Conservation (phyloP, 2,329 filamentous ascomycete genomes). For the Verruconis gallopava region DNA sequence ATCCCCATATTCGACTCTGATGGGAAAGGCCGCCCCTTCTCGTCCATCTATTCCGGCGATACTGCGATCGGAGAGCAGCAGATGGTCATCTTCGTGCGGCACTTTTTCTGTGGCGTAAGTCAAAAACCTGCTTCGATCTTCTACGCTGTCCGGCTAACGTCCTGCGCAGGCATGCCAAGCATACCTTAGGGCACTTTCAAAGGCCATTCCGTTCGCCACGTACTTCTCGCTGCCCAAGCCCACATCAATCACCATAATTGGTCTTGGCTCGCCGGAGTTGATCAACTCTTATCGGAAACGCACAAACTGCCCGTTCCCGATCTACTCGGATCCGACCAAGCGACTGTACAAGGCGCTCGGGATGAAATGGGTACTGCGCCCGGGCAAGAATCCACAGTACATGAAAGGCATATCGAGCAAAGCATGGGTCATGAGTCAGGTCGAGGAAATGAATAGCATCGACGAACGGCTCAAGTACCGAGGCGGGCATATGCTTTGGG, state of each 20-base stretch:
- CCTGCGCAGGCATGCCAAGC: constrained; percentile 60
- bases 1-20: constrained; percentile 24
- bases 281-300: constrained; percentile 53
- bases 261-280: constrained; percentile 56
- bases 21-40: constrained; percentile 24
- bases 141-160: constrained; percentile 11
- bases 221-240: constrained; percentile 36
- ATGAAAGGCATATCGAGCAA: constrained; percentile 28
- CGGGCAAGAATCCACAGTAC: constrained; percentile 43
- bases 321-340: constrained; percentile 62
- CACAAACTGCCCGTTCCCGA: constrained; percentile 54
- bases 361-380: constrained; percentile 51
- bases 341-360: constrained; percentile 54
- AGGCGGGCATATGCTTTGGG: constrained; percentile 26
- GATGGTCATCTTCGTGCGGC: constrained; percentile 60
- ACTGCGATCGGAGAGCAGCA: constrained; percentile 32
- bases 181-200: constrained; percentile 53
- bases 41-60: constrained; percentile 22
- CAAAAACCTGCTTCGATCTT: neutral
- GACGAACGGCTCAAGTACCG: constrained; percentile 14
- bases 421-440: constrained; percentile 8
- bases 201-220: constrained; percentile 37
- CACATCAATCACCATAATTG: constrained; percentile 57
- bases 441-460: neutral
- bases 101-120: constrained; percentile 71